phyloP scores from a whole-genome alignment of 2,329 filamentous ascomycete genomes.

The Sclerotinia minor region DNA sequence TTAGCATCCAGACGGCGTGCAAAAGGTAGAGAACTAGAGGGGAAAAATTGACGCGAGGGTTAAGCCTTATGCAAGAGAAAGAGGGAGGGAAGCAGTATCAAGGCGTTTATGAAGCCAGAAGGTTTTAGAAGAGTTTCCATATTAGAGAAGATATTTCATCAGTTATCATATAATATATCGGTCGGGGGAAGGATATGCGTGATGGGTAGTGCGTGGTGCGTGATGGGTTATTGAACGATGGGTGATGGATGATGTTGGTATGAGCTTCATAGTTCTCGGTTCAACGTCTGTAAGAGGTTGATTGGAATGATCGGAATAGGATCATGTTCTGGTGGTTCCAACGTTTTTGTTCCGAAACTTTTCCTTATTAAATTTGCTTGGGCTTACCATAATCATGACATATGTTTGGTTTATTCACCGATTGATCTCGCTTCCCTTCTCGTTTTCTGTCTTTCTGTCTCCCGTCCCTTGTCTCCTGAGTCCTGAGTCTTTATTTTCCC shows the following conservation, averaged over 20 bases:
- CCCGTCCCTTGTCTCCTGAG: too few species aligned
- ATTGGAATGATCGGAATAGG: background rate
- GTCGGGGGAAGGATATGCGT: too few species aligned
- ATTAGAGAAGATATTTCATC: background rate
- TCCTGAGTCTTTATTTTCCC: background rate
- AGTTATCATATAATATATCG: too few species aligned
- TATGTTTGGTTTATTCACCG: background rate
- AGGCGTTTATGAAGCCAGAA: background rate
- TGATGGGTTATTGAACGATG: too few species aligned
- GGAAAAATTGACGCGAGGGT: conserved; percentile 4
- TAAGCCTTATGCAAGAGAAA: background rate
- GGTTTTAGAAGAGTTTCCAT: background rate
- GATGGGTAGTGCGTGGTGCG: too few species aligned
- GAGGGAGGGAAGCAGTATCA: background rate
- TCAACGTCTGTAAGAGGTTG: background rate
- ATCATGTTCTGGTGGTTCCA: too few species aligned
- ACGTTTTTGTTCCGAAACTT: too few species aligned
- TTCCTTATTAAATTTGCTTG: background rate
- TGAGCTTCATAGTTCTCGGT: too few species aligned
- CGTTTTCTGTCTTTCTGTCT: too few species aligned
- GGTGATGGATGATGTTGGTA: background rate
- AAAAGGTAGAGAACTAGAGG: conserved; percentile 8
- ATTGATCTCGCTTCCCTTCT: background rate
- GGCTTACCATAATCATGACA: background rate
- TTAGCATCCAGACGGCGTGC: background rate